phyloP scores from a whole-genome alignment of 805 yeast species.

The Saturnispora bothae region DNA sequence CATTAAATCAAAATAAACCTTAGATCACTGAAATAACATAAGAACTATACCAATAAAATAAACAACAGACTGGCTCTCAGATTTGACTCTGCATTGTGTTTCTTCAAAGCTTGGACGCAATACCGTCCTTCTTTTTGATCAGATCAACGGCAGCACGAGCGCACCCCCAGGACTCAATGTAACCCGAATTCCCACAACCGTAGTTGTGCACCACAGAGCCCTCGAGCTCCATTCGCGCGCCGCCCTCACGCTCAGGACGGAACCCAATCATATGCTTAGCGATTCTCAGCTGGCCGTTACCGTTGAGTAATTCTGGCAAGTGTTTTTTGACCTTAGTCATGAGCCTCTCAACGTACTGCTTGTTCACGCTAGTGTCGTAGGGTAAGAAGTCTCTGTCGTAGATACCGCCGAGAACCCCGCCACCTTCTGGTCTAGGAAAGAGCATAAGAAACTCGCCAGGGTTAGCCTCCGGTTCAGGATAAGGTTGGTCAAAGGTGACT shows the following conservation, averaged over 20 bases:
- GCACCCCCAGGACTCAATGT: conserved; percentile 42
- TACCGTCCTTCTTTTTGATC: conserved; percentile 1
- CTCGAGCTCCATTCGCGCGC: conserved; percentile 36
- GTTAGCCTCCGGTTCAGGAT: conserved; percentile 23
- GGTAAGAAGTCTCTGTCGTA: conserved; percentile 18
- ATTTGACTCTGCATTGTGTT: too few species aligned
- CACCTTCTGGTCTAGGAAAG: conserved; percentile 62
- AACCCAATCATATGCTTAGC: conserved; percentile 52
- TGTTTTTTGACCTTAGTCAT: conserved; percentile 33
- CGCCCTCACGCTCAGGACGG: conserved; percentile 54
- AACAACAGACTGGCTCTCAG: too few species aligned
- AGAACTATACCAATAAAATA: too few species aligned
- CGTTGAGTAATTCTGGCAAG: conserved; percentile 38
- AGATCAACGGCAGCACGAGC: conserved; percentile 25
- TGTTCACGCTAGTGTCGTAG: conserved; percentile 27
- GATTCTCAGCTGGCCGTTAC: conserved; percentile 30
- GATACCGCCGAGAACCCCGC: conserved; percentile 52
- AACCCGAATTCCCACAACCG: conserved; percentile 31
- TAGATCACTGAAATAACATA: too few species aligned
- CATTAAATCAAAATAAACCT: too few species aligned
- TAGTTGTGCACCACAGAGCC: conserved; percentile 44
- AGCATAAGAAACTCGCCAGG: conserved; percentile 42
- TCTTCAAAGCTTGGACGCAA: not conserved
- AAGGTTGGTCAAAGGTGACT: conserved; percentile 24
- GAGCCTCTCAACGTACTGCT: conserved; percentile 39